A percentile compares a stretch with the other conserved stretches of the same genome.
Evolutionary conservation across 306 rosid genomes (phyloP).

Genomic region (Cucumis cinereus): DNA sequence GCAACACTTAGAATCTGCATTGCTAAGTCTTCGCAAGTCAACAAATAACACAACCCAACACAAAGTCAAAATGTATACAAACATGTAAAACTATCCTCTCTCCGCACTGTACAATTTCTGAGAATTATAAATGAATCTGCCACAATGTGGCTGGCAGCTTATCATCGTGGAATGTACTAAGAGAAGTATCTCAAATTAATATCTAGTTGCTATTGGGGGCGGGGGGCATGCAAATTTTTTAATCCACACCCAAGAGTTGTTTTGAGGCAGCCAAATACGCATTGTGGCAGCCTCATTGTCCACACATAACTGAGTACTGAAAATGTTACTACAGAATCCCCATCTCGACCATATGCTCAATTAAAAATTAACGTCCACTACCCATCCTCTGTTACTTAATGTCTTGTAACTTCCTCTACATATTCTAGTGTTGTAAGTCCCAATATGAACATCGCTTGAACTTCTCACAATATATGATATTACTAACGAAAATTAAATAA

Average conservation of each 20-base stretch:
- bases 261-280: no score
- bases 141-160: no score
- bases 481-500: background rate
- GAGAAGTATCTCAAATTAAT: no score
- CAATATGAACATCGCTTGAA: background rate
- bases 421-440: background rate
- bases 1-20: background rate
- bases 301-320: background rate
- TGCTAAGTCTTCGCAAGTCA: background rate
- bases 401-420: background rate
- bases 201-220: no score
- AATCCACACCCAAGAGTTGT: no score
- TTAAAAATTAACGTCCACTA: background rate
- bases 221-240: no score
- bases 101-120: background rate
- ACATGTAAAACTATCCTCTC: background rate
- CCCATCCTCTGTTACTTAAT: background rate
- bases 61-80: background rate
- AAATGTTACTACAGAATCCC: background rate
- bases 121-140: background rate
- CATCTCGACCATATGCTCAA: background rate
- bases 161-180: no score
- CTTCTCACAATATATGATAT: background rate
- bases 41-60: background rate
- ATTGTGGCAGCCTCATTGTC: no score